Evolutionary conservation across 1,284 basidiomycete genomes (phyloP).

Genomic region (Trametes pubescens): DNA sequence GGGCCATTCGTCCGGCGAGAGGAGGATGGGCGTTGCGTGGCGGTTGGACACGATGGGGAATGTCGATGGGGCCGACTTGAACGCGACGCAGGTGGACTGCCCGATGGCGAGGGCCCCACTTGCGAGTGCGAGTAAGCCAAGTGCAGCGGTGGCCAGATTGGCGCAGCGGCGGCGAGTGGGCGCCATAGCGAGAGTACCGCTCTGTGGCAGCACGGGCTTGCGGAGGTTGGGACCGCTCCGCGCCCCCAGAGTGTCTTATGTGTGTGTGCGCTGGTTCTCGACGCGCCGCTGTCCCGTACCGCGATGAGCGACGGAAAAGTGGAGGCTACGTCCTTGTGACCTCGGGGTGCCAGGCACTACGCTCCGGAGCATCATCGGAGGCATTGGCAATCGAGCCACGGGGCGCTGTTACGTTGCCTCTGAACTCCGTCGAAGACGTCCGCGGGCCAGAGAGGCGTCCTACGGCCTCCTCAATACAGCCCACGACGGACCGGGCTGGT

Average conservation of each 20-base stretch:
- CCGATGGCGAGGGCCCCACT: conserved; percentile 42
- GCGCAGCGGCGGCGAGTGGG: conserved; percentile 6
- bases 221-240: background rate
- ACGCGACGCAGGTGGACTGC: conserved; percentile 44
- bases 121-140: conserved; percentile 16
- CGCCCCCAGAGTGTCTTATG: background rate
- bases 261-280: background rate
- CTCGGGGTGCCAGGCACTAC: conserved; percentile 10
- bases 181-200: background rate
- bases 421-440: conserved; percentile 3
- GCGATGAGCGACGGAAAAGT: background rate
- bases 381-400: conserved; percentile 4
- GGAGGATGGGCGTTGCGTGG: conserved; percentile 57
- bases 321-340: conserved; percentile 11
- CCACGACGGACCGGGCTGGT: conserved; percentile 9
- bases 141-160: conserved; percentile 1
- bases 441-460: background rate
- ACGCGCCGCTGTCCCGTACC: conserved; percentile 13
- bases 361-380: conserved; percentile 18
- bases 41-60: conserved; percentile 54
- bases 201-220: background rate
- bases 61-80: conserved; percentile 42
- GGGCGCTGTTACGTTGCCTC: background rate
- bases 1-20: conserved; percentile 67
- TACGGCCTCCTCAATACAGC: conserved; percentile 9